Conservation (phyloP, 176 grass and related monocot genomes). For the Paspalum vaginatum region DNA sequence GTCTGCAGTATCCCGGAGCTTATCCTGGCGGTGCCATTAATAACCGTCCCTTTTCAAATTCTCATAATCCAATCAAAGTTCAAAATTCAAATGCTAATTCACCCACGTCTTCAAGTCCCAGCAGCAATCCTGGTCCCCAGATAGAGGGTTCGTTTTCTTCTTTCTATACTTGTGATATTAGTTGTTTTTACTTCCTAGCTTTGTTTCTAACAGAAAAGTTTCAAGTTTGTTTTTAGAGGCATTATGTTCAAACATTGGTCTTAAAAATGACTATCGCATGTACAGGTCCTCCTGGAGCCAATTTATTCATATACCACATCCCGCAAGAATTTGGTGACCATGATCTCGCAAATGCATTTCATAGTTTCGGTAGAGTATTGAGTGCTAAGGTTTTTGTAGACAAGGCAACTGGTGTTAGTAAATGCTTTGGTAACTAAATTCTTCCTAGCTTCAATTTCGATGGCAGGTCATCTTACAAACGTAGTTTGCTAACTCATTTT, state of each 20-base stretch:
- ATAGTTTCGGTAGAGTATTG: slow-evolving; percentile 83
- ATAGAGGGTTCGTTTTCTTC: slow-evolving; percentile 63
- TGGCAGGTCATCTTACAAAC: neutral
- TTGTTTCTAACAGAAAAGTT: neutral
- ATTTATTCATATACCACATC: slow-evolving; percentile 89
- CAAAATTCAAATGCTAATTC: slow-evolving; percentile 56
- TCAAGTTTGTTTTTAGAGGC: neutral
- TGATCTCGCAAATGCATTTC: slow-evolving; percentile 81
- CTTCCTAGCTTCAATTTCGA: slow-evolving; percentile 10
- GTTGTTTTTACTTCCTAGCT: neutral
- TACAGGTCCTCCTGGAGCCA: slow-evolving; percentile 82
- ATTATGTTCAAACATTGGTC: neutral
- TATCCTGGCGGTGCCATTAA: slow-evolving; percentile 60
- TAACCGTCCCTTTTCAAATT: slow-evolving; percentile 49
- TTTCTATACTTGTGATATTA: slow-evolving; percentile 13
- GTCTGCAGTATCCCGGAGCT: slow-evolving; percentile 68
- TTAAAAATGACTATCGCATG: neutral
- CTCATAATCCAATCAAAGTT: slow-evolving; percentile 58
- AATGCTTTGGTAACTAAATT: slow-evolving; percentile 91
- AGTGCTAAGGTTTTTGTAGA: slow-evolving; percentile 99
- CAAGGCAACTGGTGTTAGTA: slow-evolving; percentile 96
- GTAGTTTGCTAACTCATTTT: slow-evolving; percentile 39
- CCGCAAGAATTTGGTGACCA: slow-evolving; percentile 91
- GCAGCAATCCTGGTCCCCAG: slow-evolving; percentile 58
- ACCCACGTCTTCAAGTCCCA: slow-evolving; percentile 51